phyloP scores from a whole-genome alignment of 495 filamentous ascomycete genomes.

The Podospora conica region DNA sequence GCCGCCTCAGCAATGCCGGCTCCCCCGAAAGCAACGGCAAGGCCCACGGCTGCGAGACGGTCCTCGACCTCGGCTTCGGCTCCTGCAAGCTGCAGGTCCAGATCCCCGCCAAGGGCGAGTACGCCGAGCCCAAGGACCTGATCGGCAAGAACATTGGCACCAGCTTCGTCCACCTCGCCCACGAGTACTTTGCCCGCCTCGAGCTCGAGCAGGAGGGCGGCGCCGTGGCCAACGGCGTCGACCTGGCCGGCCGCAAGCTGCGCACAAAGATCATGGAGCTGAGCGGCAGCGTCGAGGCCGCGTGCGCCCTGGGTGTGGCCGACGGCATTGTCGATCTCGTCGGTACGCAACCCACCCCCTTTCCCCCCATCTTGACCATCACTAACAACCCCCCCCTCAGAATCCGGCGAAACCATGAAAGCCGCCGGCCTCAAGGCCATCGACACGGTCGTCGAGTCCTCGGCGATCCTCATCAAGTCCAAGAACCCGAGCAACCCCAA shows the following conservation, averaged over 20 bases:
- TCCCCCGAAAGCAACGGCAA: conserved; percentile 34
- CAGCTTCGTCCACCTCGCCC: conserved; percentile 80
- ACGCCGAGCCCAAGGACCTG: conserved; percentile 63
- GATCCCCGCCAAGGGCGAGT: conserved; percentile 77
- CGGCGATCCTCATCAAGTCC: conserved; percentile 86
- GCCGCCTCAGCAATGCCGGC: conserved; percentile 48
- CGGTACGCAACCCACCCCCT: conserved; percentile 51
- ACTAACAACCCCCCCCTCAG: conserved; percentile 38
- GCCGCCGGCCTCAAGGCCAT: conserved; percentile 95
- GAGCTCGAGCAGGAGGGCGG: conserved; percentile 48
- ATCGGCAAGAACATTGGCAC: conserved; percentile 94
- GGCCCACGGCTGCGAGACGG: conserved; percentile 61
- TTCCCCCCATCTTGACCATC: neutral
- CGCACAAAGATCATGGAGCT: conserved; percentile 84
- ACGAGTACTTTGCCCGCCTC: conserved; percentile 71
- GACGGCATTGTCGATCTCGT: conserved; percentile 97
- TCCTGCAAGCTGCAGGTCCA: conserved; percentile 91
- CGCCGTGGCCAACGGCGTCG: conserved; percentile 20
- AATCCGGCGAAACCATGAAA: conserved; percentile 98
- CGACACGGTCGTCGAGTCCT: conserved; percentile 82
- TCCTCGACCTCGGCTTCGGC: conserved; percentile 88
- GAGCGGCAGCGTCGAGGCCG: conserved; percentile 93
- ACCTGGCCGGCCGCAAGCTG: conserved; percentile 43
- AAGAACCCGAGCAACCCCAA: conserved; percentile 71
- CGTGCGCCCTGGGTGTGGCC: conserved; percentile 90